Conservation (phyloP, 176 grass and related monocot species). For the Oryza brachyantha region DNA sequence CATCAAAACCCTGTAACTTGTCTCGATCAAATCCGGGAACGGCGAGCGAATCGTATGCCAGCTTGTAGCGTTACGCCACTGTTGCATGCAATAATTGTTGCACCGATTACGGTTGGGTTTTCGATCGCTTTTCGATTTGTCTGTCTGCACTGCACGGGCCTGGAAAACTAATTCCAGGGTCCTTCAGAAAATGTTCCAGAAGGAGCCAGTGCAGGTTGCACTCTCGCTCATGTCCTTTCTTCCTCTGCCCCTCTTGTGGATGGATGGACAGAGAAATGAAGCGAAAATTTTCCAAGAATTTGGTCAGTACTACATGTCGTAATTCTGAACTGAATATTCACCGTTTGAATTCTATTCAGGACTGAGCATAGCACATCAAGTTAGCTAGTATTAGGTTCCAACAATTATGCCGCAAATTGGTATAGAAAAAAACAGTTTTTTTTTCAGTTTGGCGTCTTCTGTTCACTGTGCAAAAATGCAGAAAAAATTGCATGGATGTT, state of each 20-base stretch:
- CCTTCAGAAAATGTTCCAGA: background rate
- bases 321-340: background rate
- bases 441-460: background rate
- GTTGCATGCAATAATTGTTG: constrained; percentile 10
- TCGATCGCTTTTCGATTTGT: background rate
- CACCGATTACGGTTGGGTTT: constrained; percentile 8
- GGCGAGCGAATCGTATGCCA: constrained; percentile 3
- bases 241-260: background rate
- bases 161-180: background rate
- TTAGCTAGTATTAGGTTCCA: background rate
- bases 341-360: background rate
- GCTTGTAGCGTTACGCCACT: constrained; percentile 25
- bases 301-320: background rate
- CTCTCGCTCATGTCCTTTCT: background rate
- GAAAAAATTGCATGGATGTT: background rate
- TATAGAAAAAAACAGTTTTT: background rate
- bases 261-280: background rate
- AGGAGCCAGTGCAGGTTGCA: background rate
- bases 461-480: background rate
- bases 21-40: background rate
- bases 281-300: background rate
- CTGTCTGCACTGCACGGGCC: background rate
- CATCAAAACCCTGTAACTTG: background rate
- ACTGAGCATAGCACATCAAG: background rate
- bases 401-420: background rate